Evolutionary conservation across 371 early-diverging fungal species (phyloP).

Genomic region (Rhizopus arrhizus): DNA sequence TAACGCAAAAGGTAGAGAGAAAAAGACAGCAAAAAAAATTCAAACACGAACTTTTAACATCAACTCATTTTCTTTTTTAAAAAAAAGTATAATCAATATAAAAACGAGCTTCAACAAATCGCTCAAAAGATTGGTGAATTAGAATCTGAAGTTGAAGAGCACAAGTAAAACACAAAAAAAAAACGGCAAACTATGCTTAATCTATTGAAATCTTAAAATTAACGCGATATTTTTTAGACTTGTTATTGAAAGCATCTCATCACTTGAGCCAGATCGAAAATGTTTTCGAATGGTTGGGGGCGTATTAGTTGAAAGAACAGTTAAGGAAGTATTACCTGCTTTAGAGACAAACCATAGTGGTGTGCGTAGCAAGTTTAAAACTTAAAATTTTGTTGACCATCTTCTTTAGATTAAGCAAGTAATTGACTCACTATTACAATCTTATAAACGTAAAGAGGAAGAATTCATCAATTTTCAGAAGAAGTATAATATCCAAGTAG

Average conservation of each 20-base stretch:
- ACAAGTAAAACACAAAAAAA: conserved; percentile 62
- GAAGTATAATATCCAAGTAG: conserved; percentile 72
- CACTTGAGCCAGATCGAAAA: conserved; percentile 82
- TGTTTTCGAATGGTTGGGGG: conserved; percentile 94
- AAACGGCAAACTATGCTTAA: background rate
- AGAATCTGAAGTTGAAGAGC: conserved; percentile 93
- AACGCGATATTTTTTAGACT: conserved; percentile 54
- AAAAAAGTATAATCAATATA: conserved; percentile 77
- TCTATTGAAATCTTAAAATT: background rate
- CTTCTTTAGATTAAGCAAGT: conserved; percentile 68
- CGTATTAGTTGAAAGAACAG: conserved; percentile 90
- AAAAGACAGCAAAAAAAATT: background rate
- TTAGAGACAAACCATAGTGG: conserved; percentile 86
- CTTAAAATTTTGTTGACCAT: background rate
- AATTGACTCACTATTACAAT: conserved; percentile 72
- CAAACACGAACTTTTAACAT: background rate
- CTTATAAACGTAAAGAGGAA: conserved; percentile 88
- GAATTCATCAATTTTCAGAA: conserved; percentile 86
- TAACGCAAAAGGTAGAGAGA: conserved; percentile 44
- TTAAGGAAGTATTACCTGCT: conserved; percentile 89
- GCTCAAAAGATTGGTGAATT: conserved; percentile 93
- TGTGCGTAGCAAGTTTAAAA: conserved; percentile 47
- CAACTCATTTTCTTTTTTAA: background rate
- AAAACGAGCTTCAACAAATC: conserved; percentile 81
- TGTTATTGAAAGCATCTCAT: conserved; percentile 90